Conservation (phyloP, 169 alveolate genomes). For the Cryptosporidium bovis region DNA sequence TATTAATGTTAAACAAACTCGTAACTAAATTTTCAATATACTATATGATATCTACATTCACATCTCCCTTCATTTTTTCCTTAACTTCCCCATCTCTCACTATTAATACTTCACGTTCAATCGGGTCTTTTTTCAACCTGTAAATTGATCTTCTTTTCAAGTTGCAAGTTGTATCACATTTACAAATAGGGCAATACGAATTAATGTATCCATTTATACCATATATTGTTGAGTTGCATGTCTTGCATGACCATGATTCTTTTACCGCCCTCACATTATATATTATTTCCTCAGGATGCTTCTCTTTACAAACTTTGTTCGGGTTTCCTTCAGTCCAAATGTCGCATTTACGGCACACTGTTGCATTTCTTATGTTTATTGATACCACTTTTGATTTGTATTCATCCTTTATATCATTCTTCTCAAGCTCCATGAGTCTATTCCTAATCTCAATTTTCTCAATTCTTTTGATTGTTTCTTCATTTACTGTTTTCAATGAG, state of each 20-base stretch:
- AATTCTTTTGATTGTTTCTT: slow-evolving; percentile 4
- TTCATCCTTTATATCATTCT: slow-evolving; percentile 16
- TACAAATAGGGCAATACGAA: slow-evolving; percentile 61
- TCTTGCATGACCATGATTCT: slow-evolving; percentile 54
- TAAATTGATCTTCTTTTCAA: slow-evolving; percentile 44
- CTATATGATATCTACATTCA: neutral
- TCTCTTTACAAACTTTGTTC: slow-evolving; percentile 13
- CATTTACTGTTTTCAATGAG: slow-evolving; percentile 22
- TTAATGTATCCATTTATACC: slow-evolving; percentile 28
- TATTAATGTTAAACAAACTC: neutral
- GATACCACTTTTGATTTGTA: slow-evolving; percentile 17
- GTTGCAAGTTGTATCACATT: slow-evolving; percentile 22
- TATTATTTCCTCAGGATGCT: slow-evolving; percentile 37
- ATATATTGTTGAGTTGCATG: slow-evolving; percentile 25
- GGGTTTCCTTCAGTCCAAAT: slow-evolving; percentile 56
- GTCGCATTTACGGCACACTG: slow-evolving; percentile 21
- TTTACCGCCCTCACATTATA: slow-evolving; percentile 34
- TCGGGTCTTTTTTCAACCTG: slow-evolving; percentile 2
- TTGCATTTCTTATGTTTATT: slow-evolving; percentile 29
- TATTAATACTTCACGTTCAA: neutral
- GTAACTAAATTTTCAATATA: neutral
- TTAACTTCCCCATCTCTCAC: slow-evolving; percentile 35
- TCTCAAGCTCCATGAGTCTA: slow-evolving; percentile 21
- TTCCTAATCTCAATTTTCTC: slow-evolving; percentile 2
- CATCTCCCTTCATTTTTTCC: neutral